These are phyloP conservation scores for Aegilops sharonensis DNA, from an alignment of 176 grass and related monocot species.

Conservation along the genomic window DNA sequence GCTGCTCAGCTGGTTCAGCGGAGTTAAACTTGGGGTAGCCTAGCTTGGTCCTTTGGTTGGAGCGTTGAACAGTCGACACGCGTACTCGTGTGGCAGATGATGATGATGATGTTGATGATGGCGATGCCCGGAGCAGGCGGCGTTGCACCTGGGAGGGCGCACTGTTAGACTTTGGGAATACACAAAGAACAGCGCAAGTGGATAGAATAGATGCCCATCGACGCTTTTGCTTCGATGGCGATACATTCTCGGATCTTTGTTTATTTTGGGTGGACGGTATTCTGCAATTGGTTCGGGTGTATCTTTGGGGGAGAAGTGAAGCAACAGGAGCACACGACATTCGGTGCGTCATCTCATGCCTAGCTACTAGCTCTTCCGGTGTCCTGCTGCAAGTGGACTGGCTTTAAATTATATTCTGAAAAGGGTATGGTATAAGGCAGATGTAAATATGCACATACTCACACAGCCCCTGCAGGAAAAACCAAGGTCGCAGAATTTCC, in stretches of 20 bases:
- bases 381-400: neutral
- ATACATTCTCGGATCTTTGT: slow-evolving; percentile 48
- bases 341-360: slow-evolving; percentile 30
- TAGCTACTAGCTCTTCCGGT: neutral
- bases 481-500: too few relatives aligned
- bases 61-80: slow-evolving; percentile 11
- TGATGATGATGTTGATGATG: neutral
- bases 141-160: slow-evolving; percentile 4
- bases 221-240: slow-evolving; percentile 31
- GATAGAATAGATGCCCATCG: slow-evolving; percentile 31
- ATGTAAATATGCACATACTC: neutral
- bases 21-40: too few relatives aligned
- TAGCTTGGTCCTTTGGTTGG: neutral
- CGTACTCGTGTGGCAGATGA: neutral
- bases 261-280: slow-evolving; percentile 36
- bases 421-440: neutral
- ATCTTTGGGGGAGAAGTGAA: slow-evolving; percentile 47
- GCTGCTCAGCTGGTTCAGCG: too few relatives aligned
- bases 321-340: slow-evolving; percentile 45
- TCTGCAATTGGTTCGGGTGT: slow-evolving; percentile 10
- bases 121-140: slow-evolving; percentile 24
- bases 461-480: neutral
- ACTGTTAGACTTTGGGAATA: slow-evolving; percentile 31
- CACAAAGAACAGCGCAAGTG: slow-evolving; percentile 51
- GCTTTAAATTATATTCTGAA: too few relatives aligned